These are phyloP conservation scores for Pichia sp. DNA, from an alignment of 1,139 yeast genomes.

Conservation along the genomic window DNA sequence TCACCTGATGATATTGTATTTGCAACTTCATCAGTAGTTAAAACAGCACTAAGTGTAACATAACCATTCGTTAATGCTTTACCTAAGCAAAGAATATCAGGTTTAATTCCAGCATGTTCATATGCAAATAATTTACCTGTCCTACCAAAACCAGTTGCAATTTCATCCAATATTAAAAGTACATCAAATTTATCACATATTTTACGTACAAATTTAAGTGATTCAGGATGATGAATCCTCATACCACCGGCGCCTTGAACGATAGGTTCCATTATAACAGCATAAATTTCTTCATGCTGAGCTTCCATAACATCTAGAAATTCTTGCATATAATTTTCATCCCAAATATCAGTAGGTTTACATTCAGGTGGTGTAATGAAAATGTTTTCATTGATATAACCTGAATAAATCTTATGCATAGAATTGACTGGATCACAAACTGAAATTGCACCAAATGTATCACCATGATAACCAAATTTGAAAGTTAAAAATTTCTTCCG, in stretches of 20 bases:
- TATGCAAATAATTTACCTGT: conserved; percentile 43
- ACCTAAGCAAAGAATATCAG: conserved; percentile 36
- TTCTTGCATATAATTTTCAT: conserved; percentile 6
- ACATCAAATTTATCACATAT: conserved; percentile 49
- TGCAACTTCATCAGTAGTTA: conserved; percentile 12
- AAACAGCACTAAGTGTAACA: conserved; percentile 14
- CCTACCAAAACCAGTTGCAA: conserved; percentile 57
- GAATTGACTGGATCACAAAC: conserved; percentile 33
- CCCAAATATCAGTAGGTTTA: conserved; percentile 14
- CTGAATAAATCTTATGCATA: conserved; percentile 28
- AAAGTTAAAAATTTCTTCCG: conserved; percentile 45
- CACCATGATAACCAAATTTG: conserved; percentile 51
- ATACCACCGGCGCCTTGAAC: conserved; percentile 26
- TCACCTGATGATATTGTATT: conserved; percentile 10
- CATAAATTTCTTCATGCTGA: conserved; percentile 18
- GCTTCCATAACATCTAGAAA: conserved; percentile 7
- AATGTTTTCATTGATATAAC: conserved; percentile 26
- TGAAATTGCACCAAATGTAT: conserved; percentile 47
- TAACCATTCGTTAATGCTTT: conserved; percentile 36
- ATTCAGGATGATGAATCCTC: conserved; percentile 16
- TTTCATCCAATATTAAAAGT: conserved; percentile 48
- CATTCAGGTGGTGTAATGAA: conserved; percentile 27
- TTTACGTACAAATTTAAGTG: conserved; percentile 28
- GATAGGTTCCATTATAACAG: conserved; percentile 24
- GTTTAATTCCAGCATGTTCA: conserved; percentile 34